Base-by-base conservation (phyloP, 2,329 filamentous ascomycete species). In the Penicillium concentricum region DNA sequence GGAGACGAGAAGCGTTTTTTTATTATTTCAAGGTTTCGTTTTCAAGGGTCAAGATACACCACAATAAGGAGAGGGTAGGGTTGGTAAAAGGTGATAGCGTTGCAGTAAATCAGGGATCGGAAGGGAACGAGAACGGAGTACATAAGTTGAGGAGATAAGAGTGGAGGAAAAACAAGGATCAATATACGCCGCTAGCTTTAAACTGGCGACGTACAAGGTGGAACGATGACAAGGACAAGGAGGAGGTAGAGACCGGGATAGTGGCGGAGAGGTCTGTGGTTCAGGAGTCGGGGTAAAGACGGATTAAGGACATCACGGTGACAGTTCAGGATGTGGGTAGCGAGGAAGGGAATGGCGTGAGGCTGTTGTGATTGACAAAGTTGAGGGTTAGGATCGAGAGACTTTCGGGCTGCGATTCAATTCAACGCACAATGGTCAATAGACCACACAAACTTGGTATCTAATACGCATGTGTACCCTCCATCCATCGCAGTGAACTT, bases 401-500 rank as follows among this genome's bases (percentile, higher is more conserved):
- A 53, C 47, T 49, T 57, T 51, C 57, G 59, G 55, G 49, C 59
- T 60, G 60, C 53, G 56, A 49, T 62, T 61, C 62, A 63, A 42
- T 62, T 62, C 54, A 57, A 57, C 51, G 61, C 50, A 58, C 58
- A 52, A 53, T 48, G 54, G 61, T 57, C 61, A 24, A 47, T 45
- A 32, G 59, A 56, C 59, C 59, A 58, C 47, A 59, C 60, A 57
- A 55, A 57, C 56, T 55, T 64, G 61, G 62, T 67, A 66, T 65
- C 64, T 63, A 57, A 62, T 59, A 67, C 47, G 54, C 62, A 63
- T 55, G 59, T 55, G 22, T 45, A 35, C 58, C 58, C 41, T 41
- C 52, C 56, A 57, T 62, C 58, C 66, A 63, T 62, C 57, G 54
- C 57, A 61, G 65, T 63, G 64, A 65, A 60, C 59, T 62, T 64